These are phyloP conservation scores for Botrytis medusae DNA, from an alignment of 2,329 filamentous ascomycete genomes.

Conservation along the genomic window DNA sequence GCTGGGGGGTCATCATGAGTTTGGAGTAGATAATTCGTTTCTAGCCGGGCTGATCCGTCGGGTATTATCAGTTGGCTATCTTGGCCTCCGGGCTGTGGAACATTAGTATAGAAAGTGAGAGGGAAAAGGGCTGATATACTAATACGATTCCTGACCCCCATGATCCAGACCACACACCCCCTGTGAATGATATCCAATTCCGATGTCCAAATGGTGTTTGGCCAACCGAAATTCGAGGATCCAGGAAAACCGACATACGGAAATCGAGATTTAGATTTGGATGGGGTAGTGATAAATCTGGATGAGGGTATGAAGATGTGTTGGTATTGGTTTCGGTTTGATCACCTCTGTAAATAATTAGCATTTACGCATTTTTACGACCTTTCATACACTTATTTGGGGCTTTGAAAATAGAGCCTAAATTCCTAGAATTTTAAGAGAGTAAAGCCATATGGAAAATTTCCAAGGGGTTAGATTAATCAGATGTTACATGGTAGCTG, in stretches of 20 bases:
- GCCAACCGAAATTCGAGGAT: conserved; percentile 47
- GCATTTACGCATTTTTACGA: not conserved
- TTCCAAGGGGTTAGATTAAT: not conserved
- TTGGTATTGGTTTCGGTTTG: not conserved
- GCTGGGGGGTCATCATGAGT: conserved; percentile 50
- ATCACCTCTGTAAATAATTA: not conserved
- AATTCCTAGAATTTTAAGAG: not conserved
- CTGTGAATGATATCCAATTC: conserved; percentile 51
- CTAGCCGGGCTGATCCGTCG: conserved; percentile 41
- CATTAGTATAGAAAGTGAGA: not conserved
- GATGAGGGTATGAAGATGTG: conserved; percentile 21
- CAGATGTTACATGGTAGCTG: not conserved
- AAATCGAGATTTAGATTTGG: conserved; percentile 52
- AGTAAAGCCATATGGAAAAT: not conserved
- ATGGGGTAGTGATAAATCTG: conserved; percentile 40
- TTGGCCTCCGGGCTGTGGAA: conserved; percentile 41
- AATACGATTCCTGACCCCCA: conserved; percentile 51
- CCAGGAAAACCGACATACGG: conserved; percentile 49
- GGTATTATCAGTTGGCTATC: conserved; percentile 40
- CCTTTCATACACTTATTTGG: not conserved
- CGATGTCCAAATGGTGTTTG: conserved; percentile 45
- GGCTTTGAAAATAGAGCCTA: not conserved
- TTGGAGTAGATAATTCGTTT: conserved; percentile 51
- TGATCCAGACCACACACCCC: conserved; percentile 49
- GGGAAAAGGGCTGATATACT: conserved; percentile 25